These are phyloP conservation scores for Vanderwaltozyma yarrowii DNA, from an alignment of 805 yeast genomes.

Conservation along the genomic window DNA sequence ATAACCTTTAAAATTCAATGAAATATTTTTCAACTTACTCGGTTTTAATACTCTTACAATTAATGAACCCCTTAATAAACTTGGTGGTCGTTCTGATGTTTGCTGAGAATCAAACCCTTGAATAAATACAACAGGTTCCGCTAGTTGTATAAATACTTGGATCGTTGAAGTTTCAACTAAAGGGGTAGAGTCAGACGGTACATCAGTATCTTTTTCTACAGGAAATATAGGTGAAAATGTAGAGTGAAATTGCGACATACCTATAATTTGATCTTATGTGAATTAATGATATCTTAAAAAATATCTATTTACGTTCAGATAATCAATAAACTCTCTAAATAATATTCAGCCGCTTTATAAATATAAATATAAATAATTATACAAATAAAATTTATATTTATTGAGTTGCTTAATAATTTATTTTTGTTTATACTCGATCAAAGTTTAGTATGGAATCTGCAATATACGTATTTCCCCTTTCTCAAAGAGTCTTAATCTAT, in stretches of 20 bases:
- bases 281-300: background rate
- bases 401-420: too few relatives aligned
- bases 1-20: constrained; percentile 52
- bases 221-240: constrained; percentile 41
- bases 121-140: constrained; percentile 70
- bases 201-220: constrained; percentile 39
- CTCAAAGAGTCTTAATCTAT: too few relatives aligned
- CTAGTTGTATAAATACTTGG: constrained; percentile 62
- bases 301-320: too few relatives aligned
- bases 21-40: constrained; percentile 54
- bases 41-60: constrained; percentile 62
- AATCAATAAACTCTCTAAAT: too few relatives aligned
- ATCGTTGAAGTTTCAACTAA: constrained; percentile 51
- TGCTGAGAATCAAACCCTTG: constrained; percentile 73
- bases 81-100: constrained; percentile 57
- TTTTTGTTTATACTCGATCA: too few relatives aligned
- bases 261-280: background rate
- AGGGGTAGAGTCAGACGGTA: constrained; percentile 36
- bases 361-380: too few relatives aligned
- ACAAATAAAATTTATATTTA: too few relatives aligned
- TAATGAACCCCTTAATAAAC: constrained; percentile 71
- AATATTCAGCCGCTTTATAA: too few relatives aligned
- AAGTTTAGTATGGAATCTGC: too few relatives aligned
- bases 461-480: too few relatives aligned
- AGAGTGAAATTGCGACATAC: constrained; percentile 8